Conservation (phyloP, 352 stramenopile genomes). For the Peronospora tabacina region DNA sequence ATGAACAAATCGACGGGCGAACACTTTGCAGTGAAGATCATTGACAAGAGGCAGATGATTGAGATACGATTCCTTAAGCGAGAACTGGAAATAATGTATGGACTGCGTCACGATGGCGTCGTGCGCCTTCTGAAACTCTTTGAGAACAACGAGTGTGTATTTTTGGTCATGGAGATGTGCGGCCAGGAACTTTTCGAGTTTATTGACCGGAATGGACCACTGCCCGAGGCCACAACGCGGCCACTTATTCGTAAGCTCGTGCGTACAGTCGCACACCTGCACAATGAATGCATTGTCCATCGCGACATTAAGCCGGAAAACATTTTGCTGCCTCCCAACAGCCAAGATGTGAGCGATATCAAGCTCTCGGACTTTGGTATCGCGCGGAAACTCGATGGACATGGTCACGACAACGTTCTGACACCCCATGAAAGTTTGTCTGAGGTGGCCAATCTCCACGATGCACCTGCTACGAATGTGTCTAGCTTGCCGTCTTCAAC, state of each 20-base stretch:
- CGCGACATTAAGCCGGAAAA: slow-evolving; percentile 85
- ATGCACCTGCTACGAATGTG: slow-evolving; percentile 13
- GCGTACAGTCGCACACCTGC: slow-evolving; percentile 73
- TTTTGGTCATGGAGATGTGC: slow-evolving; percentile 78
- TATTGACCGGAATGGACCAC: slow-evolving; percentile 62
- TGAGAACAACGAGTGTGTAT: slow-evolving; percentile 64
- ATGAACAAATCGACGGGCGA: slow-evolving; percentile 28
- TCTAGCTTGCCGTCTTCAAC: slow-evolving; percentile 15
- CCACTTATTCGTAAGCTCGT: slow-evolving; percentile 68
- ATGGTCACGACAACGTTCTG: slow-evolving; percentile 40
- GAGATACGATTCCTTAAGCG: slow-evolving; percentile 76
- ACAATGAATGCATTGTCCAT: slow-evolving; percentile 77
- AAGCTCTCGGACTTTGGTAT: slow-evolving; percentile 84
- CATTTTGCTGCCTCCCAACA: slow-evolving; percentile 49
- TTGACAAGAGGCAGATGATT: slow-evolving; percentile 79
- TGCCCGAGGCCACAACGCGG: slow-evolving; percentile 59
- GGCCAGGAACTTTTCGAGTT: slow-evolving; percentile 76
- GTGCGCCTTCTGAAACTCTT: slow-evolving; percentile 77
- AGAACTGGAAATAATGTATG: slow-evolving; percentile 84
- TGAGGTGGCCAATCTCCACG: slow-evolving; percentile 55
- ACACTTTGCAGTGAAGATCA: slow-evolving; percentile 68
- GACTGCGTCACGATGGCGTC: slow-evolving; percentile 60
- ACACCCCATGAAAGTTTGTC: slow-evolving; percentile 67
- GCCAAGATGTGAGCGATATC: slow-evolving; percentile 59
- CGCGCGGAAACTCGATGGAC: slow-evolving; percentile 58